Percentiles rank a stretch among this genome's conserved stretches.
These are phyloP conservation scores for Trichopus zeylanicus DNA, from an alignment of 116 monocot species.

Conservation along the genomic window DNA sequence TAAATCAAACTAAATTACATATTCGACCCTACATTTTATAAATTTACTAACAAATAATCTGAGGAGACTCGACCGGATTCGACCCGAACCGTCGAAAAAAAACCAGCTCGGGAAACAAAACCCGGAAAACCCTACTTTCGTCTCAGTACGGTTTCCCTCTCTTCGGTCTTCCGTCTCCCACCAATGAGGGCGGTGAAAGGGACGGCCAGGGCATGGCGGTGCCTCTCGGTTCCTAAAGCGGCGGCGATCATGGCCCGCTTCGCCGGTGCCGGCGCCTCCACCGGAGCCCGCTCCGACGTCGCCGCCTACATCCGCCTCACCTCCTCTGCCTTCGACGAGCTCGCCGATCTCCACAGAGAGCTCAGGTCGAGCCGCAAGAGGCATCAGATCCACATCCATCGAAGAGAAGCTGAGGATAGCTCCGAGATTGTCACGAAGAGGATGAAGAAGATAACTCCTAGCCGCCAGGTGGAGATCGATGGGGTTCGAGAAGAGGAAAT, in stretches of 20 bases:
- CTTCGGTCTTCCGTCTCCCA: no score
- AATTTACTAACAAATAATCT: no score
- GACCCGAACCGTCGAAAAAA: no score
- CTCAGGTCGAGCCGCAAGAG: background rate
- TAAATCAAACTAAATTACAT: no score
- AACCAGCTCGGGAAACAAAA: no score
- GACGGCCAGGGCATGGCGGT: slow-evolving; percentile 8
- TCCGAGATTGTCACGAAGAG: background rate
- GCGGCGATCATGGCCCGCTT: slow-evolving; percentile 12
- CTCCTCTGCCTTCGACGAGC: slow-evolving; percentile 14
- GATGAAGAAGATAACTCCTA: background rate
- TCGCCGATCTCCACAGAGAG: slow-evolving; percentile 12
- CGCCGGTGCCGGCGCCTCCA: slow-evolving; percentile 10
- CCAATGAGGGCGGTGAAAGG: slow-evolving; percentile 26
- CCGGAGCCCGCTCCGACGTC: slow-evolving; percentile 16
- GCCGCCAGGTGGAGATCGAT: background rate
- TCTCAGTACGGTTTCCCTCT: no score
- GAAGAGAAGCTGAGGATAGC: background rate
- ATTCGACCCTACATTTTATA: no score
- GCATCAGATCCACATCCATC: no score
- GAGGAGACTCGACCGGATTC: no score
- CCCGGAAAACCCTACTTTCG: no score
- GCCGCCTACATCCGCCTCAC: slow-evolving; percentile 14
- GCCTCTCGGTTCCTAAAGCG: slow-evolving; percentile 16
- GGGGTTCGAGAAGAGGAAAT: no score